A percentile compares a stretch with the other conserved stretches of the same genome.
These are phyloP conservation scores for Aspergillus diversus DNA, from an alignment of 495 filamentous ascomycete genomes.

Conservation along the genomic window DNA sequence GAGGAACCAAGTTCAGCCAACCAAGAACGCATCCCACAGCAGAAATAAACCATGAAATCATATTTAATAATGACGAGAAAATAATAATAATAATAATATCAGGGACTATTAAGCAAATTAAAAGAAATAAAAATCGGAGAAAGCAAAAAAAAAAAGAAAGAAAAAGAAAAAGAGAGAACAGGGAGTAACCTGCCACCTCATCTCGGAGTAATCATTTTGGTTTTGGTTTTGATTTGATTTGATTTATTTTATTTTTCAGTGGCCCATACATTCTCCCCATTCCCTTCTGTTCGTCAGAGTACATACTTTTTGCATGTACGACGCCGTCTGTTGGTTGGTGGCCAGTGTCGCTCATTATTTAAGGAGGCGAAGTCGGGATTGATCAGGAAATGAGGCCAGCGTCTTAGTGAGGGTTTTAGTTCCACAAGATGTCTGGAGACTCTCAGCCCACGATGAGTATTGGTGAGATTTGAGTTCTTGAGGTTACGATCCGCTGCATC, in stretches of 20 bases:
- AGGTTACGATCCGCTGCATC: slow-evolving; percentile 12
- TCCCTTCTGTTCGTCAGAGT: slow-evolving; percentile 9
- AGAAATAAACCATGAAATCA: slow-evolving; percentile 1
- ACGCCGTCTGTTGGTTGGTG: slow-evolving; percentile 22
- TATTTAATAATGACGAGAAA: not conserved
- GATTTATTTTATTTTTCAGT: slow-evolving; percentile 1
- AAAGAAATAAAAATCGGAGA: slow-evolving; percentile 9
- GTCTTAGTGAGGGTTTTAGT: slow-evolving; percentile 6
- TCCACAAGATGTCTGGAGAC: slow-evolving; percentile 9
- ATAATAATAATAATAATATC: not conserved
- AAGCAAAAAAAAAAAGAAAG: not conserved
- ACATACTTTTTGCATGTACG: slow-evolving; percentile 23
- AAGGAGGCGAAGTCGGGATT: slow-evolving; percentile 28
- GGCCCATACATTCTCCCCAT: too few species aligned
- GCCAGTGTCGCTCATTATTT: slow-evolving; percentile 19
- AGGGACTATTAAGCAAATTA: slow-evolving; percentile 6
- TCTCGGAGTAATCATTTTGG: not conserved
- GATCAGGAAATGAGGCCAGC: slow-evolving; percentile 1
- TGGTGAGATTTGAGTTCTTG: slow-evolving; percentile 16
- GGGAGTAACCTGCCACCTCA: slow-evolving; percentile 17
- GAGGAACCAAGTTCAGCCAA: slow-evolving; percentile 7
- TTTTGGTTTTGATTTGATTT: not conserved
- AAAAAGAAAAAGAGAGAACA: not conserved
- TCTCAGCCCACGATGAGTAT: slow-evolving; percentile 10
- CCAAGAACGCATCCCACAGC: not conserved